These are phyloP conservation scores for Hyaloscypha bicolor DNA, from an alignment of 495 filamentous ascomycete genomes.

Conservation along the genomic window DNA sequence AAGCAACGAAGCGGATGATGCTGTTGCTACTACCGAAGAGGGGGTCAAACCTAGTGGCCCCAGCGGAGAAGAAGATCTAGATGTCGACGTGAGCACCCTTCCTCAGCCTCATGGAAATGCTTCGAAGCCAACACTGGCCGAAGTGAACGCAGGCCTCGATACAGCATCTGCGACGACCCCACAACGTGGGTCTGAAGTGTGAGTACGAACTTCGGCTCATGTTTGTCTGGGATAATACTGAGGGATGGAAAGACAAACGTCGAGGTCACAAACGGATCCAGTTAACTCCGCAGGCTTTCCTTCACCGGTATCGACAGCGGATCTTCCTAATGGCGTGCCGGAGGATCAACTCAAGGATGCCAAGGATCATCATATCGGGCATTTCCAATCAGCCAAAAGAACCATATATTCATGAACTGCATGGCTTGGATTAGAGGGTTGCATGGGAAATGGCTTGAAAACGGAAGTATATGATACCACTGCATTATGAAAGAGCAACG, in stretches of 20 bases:
- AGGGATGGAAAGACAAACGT: neutral
- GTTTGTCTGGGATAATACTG: neutral
- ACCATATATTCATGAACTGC: slow-evolving; percentile 14
- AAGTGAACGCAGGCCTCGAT: slow-evolving; percentile 28
- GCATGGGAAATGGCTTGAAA: neutral
- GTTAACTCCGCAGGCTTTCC: neutral
- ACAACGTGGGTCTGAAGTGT: slow-evolving; percentile 16
- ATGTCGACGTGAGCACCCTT: slow-evolving; percentile 16
- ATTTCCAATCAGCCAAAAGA: slow-evolving; percentile 20
- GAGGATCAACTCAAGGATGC: slow-evolving; percentile 19
- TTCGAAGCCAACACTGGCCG: slow-evolving; percentile 20
- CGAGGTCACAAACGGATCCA: neutral
- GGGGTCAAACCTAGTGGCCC: slow-evolving; percentile 39
- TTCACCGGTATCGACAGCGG: slow-evolving; percentile 1
- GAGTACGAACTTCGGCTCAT: neutral
- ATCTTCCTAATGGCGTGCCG: slow-evolving; percentile 19
- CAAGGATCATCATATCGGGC: slow-evolving; percentile 18
- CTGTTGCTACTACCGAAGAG: slow-evolving; percentile 29
- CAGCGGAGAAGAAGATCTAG: slow-evolving; percentile 33
- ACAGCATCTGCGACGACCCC: slow-evolving; percentile 26
- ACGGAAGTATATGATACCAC: slow-evolving; percentile 16
- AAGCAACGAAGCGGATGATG: slow-evolving; percentile 15
- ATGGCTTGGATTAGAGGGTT: neutral
- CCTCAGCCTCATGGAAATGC: slow-evolving; percentile 17
- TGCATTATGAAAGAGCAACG: slow-evolving; percentile 9